A percentile compares a stretch with the other conserved stretches of the same genome.
These are phyloP conservation scores for Circinella umbellata DNA, from an alignment of 371 early-diverging fungal species.

Conservation along the genomic window DNA sequence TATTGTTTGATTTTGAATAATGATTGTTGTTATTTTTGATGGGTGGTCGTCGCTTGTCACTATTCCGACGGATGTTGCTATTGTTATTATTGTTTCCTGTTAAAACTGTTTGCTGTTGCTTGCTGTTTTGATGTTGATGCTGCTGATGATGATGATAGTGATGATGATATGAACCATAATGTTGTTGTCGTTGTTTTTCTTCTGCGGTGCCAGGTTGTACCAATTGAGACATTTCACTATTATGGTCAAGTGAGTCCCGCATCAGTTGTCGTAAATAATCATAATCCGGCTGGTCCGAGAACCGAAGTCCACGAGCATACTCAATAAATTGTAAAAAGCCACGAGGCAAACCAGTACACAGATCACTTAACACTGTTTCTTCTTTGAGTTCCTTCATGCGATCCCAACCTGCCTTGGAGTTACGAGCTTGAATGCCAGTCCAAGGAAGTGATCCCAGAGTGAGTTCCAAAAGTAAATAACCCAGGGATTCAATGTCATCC, in stretches of 20 bases:
- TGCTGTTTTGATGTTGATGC: neutral
- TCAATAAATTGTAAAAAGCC: constrained; percentile 64
- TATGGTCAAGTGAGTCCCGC: constrained; percentile 26
- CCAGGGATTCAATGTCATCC: constrained; percentile 68
- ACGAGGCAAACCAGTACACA: constrained; percentile 59
- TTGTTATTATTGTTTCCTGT: neutral
- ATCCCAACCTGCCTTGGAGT: constrained; percentile 64
- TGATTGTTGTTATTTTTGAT: neutral
- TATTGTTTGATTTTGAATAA: constrained; percentile 1
- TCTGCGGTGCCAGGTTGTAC: neutral
- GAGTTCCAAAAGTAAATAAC: constrained; percentile 64
- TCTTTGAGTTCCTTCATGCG: constrained; percentile 61
- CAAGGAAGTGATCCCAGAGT: constrained; percentile 63
- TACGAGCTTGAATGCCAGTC: constrained; percentile 65
- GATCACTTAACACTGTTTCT: constrained; percentile 49
- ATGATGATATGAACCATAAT: neutral
- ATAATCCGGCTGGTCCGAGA: constrained; percentile 95
- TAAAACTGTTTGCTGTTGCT: neutral
- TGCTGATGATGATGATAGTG: neutral
- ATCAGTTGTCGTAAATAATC: constrained; percentile 59
- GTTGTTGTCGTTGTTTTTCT: neutral
- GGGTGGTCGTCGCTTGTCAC: neutral
- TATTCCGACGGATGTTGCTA: neutral
- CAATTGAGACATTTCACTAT: neutral
- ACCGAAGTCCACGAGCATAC: constrained; percentile 85